phyloP scores from a whole-genome alignment of 768 basidiomycete genomes.

The Russula earlei region DNA sequence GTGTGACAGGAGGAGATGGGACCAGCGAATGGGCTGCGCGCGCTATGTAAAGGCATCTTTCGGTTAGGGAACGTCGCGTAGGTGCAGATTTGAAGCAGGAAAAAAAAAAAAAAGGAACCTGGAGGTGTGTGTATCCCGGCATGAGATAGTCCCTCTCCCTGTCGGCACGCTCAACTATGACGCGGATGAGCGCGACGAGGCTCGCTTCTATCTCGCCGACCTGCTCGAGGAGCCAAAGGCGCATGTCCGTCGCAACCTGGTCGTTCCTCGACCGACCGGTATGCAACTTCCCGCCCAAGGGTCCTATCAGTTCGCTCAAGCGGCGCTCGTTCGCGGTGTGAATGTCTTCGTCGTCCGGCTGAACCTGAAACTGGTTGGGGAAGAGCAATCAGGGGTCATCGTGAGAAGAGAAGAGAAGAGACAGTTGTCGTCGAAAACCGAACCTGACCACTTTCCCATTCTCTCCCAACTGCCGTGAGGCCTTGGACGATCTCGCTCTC shows the following conservation, averaged over 20 bases:
- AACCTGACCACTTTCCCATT: constrained; percentile 79
- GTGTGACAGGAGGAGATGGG: constrained; percentile 91
- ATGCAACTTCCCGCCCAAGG: constrained; percentile 90
- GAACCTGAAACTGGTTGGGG: constrained; percentile 51
- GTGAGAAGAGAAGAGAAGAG: constrained; percentile 7
- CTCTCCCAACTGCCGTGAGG: constrained; percentile 61
- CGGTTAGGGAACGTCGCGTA: neutral
- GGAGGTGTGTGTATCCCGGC: constrained; percentile 96
- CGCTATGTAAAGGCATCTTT: constrained; percentile 42
- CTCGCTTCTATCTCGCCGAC: constrained; percentile 54
- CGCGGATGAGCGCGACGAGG: constrained; percentile 70
- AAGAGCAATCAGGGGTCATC: neutral
- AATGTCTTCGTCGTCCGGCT: constrained; percentile 95
- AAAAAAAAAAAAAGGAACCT: constrained; percentile 42
- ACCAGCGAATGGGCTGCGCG: constrained; percentile 98
- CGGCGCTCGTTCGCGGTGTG: constrained; percentile 98
- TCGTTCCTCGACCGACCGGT: constrained; percentile 97
- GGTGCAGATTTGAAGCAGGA: too few species aligned
- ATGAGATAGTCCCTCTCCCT: constrained; percentile 85
- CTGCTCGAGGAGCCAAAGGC: constrained; percentile 86
- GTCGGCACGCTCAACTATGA: constrained; percentile 89
- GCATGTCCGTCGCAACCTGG: constrained; percentile 97
- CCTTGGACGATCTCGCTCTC: constrained; percentile 64
- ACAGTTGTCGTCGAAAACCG: constrained; percentile 15
- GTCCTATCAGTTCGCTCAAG: constrained; percentile 85